Conservation (phyloP, 257 asterid species). For the Solanum pinnatisectum region DNA sequence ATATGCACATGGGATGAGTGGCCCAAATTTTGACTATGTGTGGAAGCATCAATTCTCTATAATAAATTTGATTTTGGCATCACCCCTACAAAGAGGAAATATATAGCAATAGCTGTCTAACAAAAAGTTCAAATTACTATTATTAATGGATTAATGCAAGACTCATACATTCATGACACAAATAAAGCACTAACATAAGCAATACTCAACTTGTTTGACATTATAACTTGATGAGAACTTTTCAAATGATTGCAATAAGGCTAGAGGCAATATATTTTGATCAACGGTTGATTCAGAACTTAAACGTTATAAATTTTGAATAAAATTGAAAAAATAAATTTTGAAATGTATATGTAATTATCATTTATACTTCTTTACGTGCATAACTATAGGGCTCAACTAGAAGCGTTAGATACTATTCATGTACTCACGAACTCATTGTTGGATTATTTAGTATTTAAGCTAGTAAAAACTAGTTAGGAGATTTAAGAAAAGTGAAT, state of each 20-base stretch:
- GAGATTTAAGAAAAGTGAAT: neutral
- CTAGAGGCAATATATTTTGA: too few relatives aligned
- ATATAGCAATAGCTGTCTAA: neutral
- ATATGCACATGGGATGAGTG: slow-evolving; percentile 35
- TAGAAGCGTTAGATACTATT: neutral
- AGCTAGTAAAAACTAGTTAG: neutral
- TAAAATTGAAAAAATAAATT: neutral
- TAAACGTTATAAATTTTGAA: neutral
- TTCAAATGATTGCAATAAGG: neutral
- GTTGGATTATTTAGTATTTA: neutral
- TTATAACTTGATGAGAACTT: neutral
- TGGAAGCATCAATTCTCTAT: neutral
- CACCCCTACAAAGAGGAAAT: neutral
- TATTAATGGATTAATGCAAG: neutral
- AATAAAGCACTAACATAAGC: neutral
- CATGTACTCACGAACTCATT: neutral
- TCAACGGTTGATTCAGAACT: neutral
- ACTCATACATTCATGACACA: neutral
- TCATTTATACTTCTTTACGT: neutral
- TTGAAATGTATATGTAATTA: neutral
- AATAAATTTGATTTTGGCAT: neutral
- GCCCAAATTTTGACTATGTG: neutral
- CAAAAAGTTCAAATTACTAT: neutral
- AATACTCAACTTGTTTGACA: neutral
- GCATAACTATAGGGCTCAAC: neutral